Evolutionary conservation across 371 early-diverging fungal genomes (phyloP).

Genomic region (Mortierella sp.): DNA sequence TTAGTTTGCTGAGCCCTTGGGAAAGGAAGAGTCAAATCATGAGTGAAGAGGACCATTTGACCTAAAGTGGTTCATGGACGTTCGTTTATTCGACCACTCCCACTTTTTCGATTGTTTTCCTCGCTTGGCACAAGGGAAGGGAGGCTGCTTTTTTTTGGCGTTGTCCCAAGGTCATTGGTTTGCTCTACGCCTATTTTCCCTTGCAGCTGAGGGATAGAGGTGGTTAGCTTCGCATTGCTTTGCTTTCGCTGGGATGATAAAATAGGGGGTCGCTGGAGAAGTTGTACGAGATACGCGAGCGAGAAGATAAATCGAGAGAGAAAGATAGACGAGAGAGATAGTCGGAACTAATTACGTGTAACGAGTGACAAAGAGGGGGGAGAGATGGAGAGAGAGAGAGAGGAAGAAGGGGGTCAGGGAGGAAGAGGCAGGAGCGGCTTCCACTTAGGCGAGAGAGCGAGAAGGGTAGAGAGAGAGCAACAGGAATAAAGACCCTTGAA

Average conservation of each 20-base stretch:
- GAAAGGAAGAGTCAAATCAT: neutral
- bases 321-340: neutral
- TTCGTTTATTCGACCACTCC: neutral
- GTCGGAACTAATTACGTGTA: neutral
- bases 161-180: neutral
- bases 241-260: neutral
- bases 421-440: neutral
- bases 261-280: neutral
- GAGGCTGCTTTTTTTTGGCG: neutral
- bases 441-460: neutral
- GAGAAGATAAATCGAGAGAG: neutral
- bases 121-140: neutral
- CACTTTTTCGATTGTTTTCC: neutral
- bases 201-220: neutral
- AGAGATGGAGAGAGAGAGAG: neutral
- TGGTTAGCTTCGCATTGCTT: neutral
- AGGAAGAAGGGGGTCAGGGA: neutral
- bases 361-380: slow-evolving; percentile 1
- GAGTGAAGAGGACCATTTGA: neutral
- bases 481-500: neutral
- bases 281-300: neutral
- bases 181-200: slow-evolving; percentile 3
- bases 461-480: neutral
- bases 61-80: neutral
- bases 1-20: neutral